Evolutionary conservation across 352 stramenopile genomes (phyloP).

Genomic region (Globisporangium viniferum): DNA sequence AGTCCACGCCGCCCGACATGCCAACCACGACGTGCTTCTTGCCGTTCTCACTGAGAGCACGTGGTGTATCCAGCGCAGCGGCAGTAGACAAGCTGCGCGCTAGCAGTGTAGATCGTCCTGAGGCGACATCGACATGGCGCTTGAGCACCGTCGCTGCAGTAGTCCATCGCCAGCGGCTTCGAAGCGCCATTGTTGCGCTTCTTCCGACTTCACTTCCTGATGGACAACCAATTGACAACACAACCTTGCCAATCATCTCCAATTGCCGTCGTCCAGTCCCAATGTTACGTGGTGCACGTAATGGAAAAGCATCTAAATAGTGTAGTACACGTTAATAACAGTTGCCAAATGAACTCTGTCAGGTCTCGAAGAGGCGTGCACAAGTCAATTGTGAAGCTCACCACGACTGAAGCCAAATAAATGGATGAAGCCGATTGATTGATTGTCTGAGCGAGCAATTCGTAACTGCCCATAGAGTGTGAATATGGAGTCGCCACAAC

Average conservation of each 20-base stretch:
- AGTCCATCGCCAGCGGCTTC: conserved; percentile 5
- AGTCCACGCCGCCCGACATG: conserved; percentile 98
- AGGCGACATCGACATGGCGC: neutral
- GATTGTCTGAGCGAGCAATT: neutral
- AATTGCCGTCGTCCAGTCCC: neutral
- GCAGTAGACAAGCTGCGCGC: neutral
- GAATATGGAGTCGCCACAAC: neutral
- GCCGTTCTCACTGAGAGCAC: conserved; percentile 18
- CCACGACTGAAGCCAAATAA: neutral
- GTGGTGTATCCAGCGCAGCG: neutral
- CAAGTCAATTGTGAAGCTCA: too few species aligned
- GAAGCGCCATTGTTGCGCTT: conserved; percentile 4
- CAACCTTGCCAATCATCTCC: conserved; percentile 1
- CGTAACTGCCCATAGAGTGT: too few species aligned
- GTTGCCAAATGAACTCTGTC: neutral
- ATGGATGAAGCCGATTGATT: neutral
- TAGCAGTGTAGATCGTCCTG: neutral
- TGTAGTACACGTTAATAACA: conserved; percentile 1
- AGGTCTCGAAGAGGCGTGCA: neutral
- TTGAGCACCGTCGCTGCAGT: neutral
- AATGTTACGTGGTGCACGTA: neutral
- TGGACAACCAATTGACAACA: neutral
- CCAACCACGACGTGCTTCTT: conserved; percentile 91
- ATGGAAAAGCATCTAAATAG: neutral
- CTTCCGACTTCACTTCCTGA: neutral